Evolutionary conservation across 164 flowering plant species (phyloP), one percentile per base, ranked within the genome.

Genomic region (Vitis cinerea): DNA sequence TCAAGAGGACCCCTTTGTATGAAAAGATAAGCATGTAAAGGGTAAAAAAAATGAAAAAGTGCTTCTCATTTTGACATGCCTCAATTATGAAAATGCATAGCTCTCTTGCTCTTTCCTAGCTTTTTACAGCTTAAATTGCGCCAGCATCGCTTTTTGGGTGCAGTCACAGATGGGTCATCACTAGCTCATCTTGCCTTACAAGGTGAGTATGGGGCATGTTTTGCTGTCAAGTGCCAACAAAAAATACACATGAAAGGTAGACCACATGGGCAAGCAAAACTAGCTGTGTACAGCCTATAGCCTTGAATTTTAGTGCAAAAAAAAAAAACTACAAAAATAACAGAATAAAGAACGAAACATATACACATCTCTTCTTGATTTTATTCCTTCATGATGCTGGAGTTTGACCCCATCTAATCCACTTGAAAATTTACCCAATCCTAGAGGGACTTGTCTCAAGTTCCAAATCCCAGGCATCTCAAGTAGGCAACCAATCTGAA

Each of bases 61-160:
- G 61, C 57, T 68, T 29, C 68, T 57, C 63, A 44, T 49, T 10
- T 49, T 65, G 71, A 64, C 75, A 77, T 70, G 74, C 76, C 31
- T 23, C 65, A 73, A 73, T 72, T n/a, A 77, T 72, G 68, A 66
- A 11, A 57, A 37, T 58, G 50, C 61, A 52, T 47, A 50, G 30
- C 48, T 57, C 57, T 47, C 61, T 30, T 61, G 48, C 55, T 47
- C 30, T 6, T 30, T 37, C 31, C 19, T 27, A 23, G 29, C 29
- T 56, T 57, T 72, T 76, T 57, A 15, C 59, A 65, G 76, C 80
- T 65, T 72, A 77, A 69, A 54, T 77, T 61, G 68, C 71, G 80
- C 64, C 67, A 66, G 63, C 56, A 29, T 48, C 29, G 44, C 63
- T 48, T 69, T 69, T 50, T 48, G 49, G 66, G 51, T 0, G 14